A percentile compares a stretch with the other conserved stretches of the same genome.
Conservation (phyloP, 345 rosid species). For the Ceriops tagal region DNA sequence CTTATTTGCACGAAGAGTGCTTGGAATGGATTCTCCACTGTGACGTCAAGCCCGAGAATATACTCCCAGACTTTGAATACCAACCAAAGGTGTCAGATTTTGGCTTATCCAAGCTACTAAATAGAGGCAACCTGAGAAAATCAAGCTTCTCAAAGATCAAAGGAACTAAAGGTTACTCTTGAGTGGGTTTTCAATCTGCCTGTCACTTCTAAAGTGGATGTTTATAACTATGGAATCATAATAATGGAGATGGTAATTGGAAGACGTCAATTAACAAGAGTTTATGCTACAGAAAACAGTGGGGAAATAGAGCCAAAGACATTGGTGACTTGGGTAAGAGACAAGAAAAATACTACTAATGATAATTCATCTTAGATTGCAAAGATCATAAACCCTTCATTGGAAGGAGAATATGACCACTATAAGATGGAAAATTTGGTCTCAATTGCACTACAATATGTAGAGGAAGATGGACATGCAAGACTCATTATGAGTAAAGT, state of each 20-base stretch:
- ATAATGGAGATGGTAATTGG: slow-evolving; percentile 31
- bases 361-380: neutral
- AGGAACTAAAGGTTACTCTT: slow-evolving; percentile 11
- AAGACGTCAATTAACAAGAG: neutral
- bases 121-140: neutral
- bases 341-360: neutral
- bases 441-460: too few relatives aligned
- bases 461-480: slow-evolving; percentile 24
- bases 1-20: slow-evolving; percentile 8
- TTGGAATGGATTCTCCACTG: slow-evolving; percentile 6
- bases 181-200: slow-evolving; percentile 19
- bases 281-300: slow-evolving; percentile 2
- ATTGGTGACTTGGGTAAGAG: neutral
- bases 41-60: slow-evolving; percentile 2
- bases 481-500: slow-evolving; percentile 30
- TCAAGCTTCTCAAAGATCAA: slow-evolving; percentile 10
- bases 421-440: neutral
- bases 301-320: slow-evolving; percentile 28
- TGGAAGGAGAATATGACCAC: neutral
- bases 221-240: neutral
- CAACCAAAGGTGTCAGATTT: slow-evolving; percentile 4
- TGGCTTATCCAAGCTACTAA: neutral
- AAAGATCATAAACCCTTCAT: neutral
- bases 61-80: neutral
- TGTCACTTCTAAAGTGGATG: slow-evolving; percentile 33